These are phyloP conservation scores for Penicillium dipodomyicola DNA, from an alignment of 495 filamentous ascomycete species.

Conservation along the genomic window DNA sequence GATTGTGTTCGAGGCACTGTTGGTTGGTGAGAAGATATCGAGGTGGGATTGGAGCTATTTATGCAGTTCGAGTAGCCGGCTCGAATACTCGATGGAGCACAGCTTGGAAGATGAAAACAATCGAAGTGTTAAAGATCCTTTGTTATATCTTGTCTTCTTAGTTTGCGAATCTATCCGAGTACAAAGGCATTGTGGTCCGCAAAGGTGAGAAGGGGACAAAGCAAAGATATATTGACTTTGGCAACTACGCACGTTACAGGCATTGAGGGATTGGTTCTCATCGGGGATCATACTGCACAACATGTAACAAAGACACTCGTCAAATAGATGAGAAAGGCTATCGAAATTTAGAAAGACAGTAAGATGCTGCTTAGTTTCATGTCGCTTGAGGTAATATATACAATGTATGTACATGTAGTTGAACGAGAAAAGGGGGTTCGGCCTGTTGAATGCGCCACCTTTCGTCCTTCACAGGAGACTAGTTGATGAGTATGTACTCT, in stretches of 20 bases:
- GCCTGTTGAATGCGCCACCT: background rate
- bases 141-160: background rate
- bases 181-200: background rate
- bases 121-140: background rate
- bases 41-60: background rate
- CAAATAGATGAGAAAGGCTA: background rate
- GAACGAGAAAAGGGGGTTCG: background rate
- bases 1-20: background rate
- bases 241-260: background rate
- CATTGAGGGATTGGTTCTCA: background rate
- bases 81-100: background rate
- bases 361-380: background rate
- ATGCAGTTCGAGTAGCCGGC: background rate
- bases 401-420: background rate
- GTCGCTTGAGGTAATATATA: background rate
- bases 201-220: background rate
- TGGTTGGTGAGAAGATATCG: background rate
- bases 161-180: background rate
- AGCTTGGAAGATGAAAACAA: background rate
- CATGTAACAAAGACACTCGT: background rate
- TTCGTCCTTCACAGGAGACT: background rate
- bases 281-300: background rate
- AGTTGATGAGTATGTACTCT: background rate
- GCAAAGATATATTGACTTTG: background rate
- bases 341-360: background rate